phyloP scores from a whole-genome alignment of 1,284 basidiomycete genomes.

The Xanthoconium separans region DNA sequence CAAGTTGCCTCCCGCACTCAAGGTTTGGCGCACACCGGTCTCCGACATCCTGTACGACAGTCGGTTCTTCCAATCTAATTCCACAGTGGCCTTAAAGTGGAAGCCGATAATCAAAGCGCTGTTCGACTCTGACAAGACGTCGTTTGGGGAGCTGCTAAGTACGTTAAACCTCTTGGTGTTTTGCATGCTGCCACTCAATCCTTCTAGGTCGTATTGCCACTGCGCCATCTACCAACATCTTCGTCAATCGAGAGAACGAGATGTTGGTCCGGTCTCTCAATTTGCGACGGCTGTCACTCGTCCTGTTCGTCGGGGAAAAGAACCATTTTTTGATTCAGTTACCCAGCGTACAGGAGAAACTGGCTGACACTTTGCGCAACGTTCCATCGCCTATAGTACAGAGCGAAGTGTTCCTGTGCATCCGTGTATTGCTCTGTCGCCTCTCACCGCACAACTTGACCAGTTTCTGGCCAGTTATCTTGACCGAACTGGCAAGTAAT shows the following conservation, averaged over 20 bases:
- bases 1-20: slow-evolving; percentile 74
- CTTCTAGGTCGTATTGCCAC: slow-evolving; percentile 75
- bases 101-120: slow-evolving; percentile 76
- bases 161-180: slow-evolving; percentile 22
- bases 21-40: slow-evolving; percentile 83
- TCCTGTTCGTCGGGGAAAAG: slow-evolving; percentile 82
- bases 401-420: slow-evolving; percentile 92
- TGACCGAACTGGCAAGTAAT: slow-evolving; percentile 81
- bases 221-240: slow-evolving; percentile 92
- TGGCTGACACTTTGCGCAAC: slow-evolving; percentile 90
- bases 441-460: slow-evolving; percentile 89
- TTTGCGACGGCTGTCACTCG: slow-evolving; percentile 84
- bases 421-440: slow-evolving; percentile 90
- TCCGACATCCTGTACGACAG: slow-evolving; percentile 83
- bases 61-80: slow-evolving; percentile 79
- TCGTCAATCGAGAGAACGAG: slow-evolving; percentile 94
- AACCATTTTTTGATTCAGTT: slow-evolving; percentile 90
- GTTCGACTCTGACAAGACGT: slow-evolving; percentile 86
- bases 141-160: slow-evolving; percentile 84
- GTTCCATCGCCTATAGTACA: slow-evolving; percentile 84
- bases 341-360: slow-evolving; percentile 92
- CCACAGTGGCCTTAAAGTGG: slow-evolving; percentile 66
- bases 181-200: slow-evolving; percentile 10
- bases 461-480: slow-evolving; percentile 95
- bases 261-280: slow-evolving; percentile 87